Evolutionary conservation across 2,329 filamentous ascomycete genomes (phyloP), one percentile per base, ranked within the genome.

Genomic region (Penicillium sp.): DNA sequence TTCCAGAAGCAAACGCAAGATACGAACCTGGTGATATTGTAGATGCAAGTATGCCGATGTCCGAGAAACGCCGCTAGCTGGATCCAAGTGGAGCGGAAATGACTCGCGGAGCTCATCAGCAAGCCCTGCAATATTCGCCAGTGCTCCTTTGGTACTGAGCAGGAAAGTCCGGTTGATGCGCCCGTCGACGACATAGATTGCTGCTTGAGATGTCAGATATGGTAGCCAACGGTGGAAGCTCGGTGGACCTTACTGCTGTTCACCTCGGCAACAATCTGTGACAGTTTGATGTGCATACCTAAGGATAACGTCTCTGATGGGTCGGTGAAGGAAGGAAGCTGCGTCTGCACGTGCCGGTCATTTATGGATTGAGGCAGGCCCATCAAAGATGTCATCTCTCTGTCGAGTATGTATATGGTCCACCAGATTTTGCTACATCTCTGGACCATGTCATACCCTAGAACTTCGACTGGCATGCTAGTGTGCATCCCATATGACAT

Each of bases 361-460:
- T 70, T 69, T 1, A 80, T 66, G 0, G 76, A 74, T 33, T 75
- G 72, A 0, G 79, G 78, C 0, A 79, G 57, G 0, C 79, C 79
- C 71, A 80, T 78, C 2, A 80, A 56, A 0, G 77, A 77, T 1
- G 77, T 77, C 68, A 80, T 79, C 54, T 80, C 74, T 1, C 77
- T 70, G 45, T 81, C 78, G 0, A 81, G 59, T 2, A 80, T 71
- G 37, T 79, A 80, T 0, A 80, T 71, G 0, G 78, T 80, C 77
- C 78, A 81, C 77, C 77, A 81, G 11, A 78, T 71, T 45, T 74
- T 74, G 5, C 75, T 74, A 35, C 73, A 77, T 39, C 79, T 65
- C 45, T 80, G 72, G 0, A 78, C 75, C 3, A 72, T 60, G 0
- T 63, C 55, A 3, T 75, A 70, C 0, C 75, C 75, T 0, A 80